phyloP scores from a whole-genome alignment of 2,329 filamentous ascomycete genomes.

The Orbilia blumenaviensis region DNA sequence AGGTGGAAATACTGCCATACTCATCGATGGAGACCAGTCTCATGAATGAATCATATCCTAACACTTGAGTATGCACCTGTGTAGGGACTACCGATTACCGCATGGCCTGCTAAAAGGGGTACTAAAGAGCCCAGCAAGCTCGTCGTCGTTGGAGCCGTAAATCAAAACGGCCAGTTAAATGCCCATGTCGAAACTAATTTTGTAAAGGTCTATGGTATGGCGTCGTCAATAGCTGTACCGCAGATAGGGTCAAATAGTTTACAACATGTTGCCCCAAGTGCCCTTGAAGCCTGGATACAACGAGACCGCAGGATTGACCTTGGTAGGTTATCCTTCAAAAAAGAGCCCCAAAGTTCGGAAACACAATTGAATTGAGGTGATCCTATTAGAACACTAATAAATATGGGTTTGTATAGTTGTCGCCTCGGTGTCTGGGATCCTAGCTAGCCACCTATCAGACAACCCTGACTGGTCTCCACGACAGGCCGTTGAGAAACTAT shows the following conservation, averaged over 20 bases:
- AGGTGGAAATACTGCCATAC: neutral
- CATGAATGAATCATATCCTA: neutral
- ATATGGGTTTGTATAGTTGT: neutral
- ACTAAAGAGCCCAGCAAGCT: neutral
- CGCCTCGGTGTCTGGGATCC: slow-evolving; percentile 1
- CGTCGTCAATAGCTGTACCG: neutral
- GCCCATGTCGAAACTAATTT: neutral
- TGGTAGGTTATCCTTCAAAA: neutral
- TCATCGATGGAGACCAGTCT: no score
- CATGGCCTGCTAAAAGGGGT: slow-evolving; percentile 9
- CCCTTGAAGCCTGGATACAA: no score
- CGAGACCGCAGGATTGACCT: neutral
- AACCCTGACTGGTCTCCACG: neutral
- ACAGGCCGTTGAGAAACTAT: slow-evolving; percentile 7
- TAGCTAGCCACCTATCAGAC: slow-evolving; percentile 10
- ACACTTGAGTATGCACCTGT: neutral
- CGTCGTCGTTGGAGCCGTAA: slow-evolving; percentile 6
- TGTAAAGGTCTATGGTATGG: slow-evolving; percentile 13
- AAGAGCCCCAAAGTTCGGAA: neutral
- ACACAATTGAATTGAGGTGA: neutral
- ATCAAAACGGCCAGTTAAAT: neutral
- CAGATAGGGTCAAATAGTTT: neutral
- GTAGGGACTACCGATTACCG: neutral
- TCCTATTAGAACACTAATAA: neutral
- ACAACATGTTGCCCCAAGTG: no score